Percentiles rank a stretch among this genome's conserved stretches.
phyloP scores from a whole-genome alignment of 2,329 filamentous ascomycete genomes.

The Didymella pomorum region DNA sequence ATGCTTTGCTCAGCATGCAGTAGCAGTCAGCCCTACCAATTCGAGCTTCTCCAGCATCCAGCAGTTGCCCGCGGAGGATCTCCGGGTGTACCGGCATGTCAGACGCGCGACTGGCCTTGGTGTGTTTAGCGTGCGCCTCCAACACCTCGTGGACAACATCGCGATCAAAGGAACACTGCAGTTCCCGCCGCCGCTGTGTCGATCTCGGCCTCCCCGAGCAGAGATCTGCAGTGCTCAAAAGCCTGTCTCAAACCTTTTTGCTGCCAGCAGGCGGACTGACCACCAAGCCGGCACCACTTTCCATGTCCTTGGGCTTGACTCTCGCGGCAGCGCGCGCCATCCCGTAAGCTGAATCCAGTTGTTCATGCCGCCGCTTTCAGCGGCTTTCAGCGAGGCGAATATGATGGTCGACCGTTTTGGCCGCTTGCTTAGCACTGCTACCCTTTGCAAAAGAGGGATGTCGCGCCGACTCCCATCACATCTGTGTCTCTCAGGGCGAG shows the following conservation, averaged over 20 bases:
- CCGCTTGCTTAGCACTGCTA: conserved; percentile 13
- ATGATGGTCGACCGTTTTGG: conserved; percentile 13
- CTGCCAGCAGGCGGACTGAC: background rate
- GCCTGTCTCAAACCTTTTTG: conserved; percentile 1
- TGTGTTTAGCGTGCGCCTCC: conserved; percentile 6
- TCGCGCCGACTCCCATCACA: background rate
- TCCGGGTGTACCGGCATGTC: conserved; percentile 8
- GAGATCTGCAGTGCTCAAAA: conserved; percentile 7
- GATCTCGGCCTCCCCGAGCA: conserved; percentile 17
- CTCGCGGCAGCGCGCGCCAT: conserved; percentile 12
- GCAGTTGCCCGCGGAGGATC: conserved; percentile 4
- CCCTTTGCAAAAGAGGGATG: background rate
- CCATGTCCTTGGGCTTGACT: conserved; percentile 7
- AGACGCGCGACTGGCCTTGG: conserved; percentile 4
- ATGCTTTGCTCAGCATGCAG: conserved; percentile 5
- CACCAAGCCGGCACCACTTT: background rate
- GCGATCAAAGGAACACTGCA: conserved; percentile 1
- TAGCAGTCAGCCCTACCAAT: conserved; percentile 13
- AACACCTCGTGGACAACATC: conserved; percentile 9
- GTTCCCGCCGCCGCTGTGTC: conserved; percentile 6
- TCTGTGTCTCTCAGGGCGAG: background rate
- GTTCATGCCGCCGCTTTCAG: conserved; percentile 10
- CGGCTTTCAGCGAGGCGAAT: conserved; percentile 10
- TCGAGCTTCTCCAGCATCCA: background rate
- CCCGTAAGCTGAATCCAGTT: conserved; percentile 5